Conservation (phyloP, 371 early-diverging fungal genomes). For the Umbelopsis sp. region DNA sequence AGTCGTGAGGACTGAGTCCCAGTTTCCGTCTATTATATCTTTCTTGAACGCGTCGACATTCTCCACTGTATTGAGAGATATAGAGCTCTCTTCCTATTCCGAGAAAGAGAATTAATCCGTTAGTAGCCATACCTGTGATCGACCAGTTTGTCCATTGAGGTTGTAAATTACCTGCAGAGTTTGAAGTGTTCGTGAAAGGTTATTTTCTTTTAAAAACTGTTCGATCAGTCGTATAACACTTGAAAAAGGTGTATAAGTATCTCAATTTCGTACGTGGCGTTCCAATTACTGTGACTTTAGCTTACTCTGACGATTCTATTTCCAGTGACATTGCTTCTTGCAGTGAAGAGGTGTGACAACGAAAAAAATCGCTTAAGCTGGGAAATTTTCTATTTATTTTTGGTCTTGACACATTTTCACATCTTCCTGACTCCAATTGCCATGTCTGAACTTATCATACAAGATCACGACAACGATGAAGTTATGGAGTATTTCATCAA, state of each 20-base stretch:
- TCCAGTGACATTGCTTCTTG: conserved; percentile 20
- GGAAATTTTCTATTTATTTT: conserved; percentile 7
- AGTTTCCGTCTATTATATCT: conserved; percentile 79
- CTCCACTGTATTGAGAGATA: conserved; percentile 84
- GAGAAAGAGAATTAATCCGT: background rate
- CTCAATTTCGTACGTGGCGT: background rate
- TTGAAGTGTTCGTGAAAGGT: conserved; percentile 69
- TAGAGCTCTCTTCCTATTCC: conserved; percentile 74
- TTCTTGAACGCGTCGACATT: conserved; percentile 67
- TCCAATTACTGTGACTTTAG: too few relatives aligned
- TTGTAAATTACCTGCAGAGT: conserved; percentile 61
- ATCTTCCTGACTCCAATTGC: background rate
- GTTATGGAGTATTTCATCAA: conserved; percentile 56
- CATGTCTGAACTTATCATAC: conserved; percentile 24
- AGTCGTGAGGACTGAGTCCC: conserved; percentile 87
- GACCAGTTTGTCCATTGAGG: background rate
- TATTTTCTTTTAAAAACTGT: conserved; percentile 92
- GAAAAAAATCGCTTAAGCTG: background rate
- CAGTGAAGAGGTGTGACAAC: conserved; percentile 14
- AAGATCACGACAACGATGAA: conserved; percentile 46
- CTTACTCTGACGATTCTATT: conserved; percentile 1
- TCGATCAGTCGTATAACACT: conserved; percentile 85
- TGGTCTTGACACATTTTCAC: background rate
- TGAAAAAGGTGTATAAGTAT: conserved; percentile 20
- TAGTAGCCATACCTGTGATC: background rate